Evolutionary conservation across 106 monocot genomes (phyloP).

Genomic region (Allium sativum): DNA sequence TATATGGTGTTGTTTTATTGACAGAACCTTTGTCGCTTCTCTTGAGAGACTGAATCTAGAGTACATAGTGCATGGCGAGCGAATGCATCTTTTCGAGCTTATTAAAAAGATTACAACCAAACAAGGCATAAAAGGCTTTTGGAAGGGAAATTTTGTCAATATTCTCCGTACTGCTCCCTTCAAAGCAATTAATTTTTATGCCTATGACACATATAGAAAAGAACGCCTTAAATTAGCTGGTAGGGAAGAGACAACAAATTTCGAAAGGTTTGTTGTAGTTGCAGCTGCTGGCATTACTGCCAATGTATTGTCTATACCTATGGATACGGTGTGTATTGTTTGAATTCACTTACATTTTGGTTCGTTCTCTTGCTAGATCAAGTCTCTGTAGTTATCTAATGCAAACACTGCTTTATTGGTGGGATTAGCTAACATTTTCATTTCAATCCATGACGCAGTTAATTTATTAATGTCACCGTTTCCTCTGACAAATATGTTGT

Average conservation of each 20-base stretch:
- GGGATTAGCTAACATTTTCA: neutral
- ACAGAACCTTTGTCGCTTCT: conserved; percentile 93
- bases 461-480: neutral
- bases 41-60: conserved; percentile 97
- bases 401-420: neutral
- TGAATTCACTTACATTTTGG: neutral
- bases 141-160: conserved; percentile 98
- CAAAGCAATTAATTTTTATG: conserved; percentile 92
- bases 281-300: conserved; percentile 94
- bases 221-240: conserved; percentile 64
- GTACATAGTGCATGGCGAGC: conserved; percentile 84
- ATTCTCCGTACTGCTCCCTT: conserved; percentile 99
- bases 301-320: conserved; percentile 77
- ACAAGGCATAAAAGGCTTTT: conserved; percentile 88
- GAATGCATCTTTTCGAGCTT: conserved; percentile 51
- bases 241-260: conserved; percentile 82
- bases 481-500: too few species aligned
- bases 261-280: conserved; percentile 85
- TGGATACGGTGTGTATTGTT: conserved; percentile 75
- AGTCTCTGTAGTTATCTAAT: conserved; percentile 2
- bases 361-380: neutral
- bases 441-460: neutral
- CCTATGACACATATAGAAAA: conserved; percentile 94
- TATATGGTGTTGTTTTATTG: conserved; percentile 1
- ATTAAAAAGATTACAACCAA: conserved; percentile 52